Evolutionary conservation across 768 basidiomycete species (phyloP), one percentile per base, ranked within the genome.

Genomic region (Amanita molliuscula): DNA sequence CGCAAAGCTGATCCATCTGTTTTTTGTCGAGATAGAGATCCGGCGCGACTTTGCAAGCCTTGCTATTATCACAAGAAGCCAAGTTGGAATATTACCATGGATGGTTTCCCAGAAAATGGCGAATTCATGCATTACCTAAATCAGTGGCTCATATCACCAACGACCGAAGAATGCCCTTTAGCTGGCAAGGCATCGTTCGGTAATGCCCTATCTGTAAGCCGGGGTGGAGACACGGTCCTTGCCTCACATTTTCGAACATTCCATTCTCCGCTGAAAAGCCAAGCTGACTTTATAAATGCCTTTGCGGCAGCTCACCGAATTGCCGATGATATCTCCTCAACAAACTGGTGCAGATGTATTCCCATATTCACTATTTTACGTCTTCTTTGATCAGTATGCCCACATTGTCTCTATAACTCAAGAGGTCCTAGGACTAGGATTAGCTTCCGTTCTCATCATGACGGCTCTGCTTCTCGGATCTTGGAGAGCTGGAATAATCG

Each of bases 381-480:
- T 99, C 58, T 99, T 91, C 73, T 99, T 98, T 68, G 92, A 95
- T 59, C 92, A 97, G 64, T 98, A 94, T 61, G 84, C 84, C 9
- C 88, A 91, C 55, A 87, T 99, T 56, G 62, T 89, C 51, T 74
- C 82, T 16, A 93, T 90, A 52, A 93, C 95, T 0, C 81, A 93
- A 61, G 82, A 92, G 59, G 84, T 98, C 44, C 75, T 99, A 2
- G 82, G 89, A 0, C 70, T 99, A 4, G 95, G 94, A 0, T 72
- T 98, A 15, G 79, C 78, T 3, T 79, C 93, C 1, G 90, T 98
- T 29, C 73, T 97, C 37, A 59, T 88, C 37, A 83, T 98, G 52
- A 93, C 90, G 2, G 83, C 88, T 1, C 58, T 94, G 25, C 68
- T 98, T 40, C 77, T 99, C 20, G 96, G 95, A 5, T 95, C 92